Percentiles rank a stretch among this genome's conserved stretches.
Evolutionary conservation across 2,329 filamentous ascomycete genomes (phyloP).

Genomic region (Ceratocystis alfenasii): DNA sequence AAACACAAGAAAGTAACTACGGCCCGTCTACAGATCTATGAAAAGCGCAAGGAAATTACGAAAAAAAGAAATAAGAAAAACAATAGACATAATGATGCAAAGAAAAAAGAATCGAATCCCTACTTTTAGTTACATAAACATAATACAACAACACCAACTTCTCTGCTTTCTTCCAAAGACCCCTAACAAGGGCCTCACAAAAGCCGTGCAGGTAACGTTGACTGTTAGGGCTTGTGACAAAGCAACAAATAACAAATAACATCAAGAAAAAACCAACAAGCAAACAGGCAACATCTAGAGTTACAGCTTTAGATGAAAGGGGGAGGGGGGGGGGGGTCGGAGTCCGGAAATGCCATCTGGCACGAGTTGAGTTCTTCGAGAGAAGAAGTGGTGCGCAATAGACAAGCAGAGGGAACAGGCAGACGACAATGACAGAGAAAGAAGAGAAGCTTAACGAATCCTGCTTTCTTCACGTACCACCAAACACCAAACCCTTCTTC

Average conservation of each 20-base stretch:
- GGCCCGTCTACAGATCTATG: too few species aligned
- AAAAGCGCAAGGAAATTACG: not conserved
- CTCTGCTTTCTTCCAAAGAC: not conserved
- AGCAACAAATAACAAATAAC: too few species aligned
- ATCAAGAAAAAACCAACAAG: not conserved
- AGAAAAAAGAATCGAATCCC: not conserved
- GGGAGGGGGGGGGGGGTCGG: not conserved
- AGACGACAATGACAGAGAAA: not conserved
- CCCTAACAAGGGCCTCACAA: not conserved
- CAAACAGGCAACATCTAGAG: not conserved
- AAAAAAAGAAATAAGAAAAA: not conserved
- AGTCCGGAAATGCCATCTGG: conserved; percentile 5
- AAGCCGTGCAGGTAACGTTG: conserved; percentile 4
- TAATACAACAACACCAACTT: not conserved
- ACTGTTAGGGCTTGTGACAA: not conserved
- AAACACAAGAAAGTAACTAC: not conserved
- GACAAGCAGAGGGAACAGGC: not conserved
- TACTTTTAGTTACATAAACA: conserved; percentile 2
- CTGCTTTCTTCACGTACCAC: conserved; percentile 8
- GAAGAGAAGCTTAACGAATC: conserved; percentile 6
- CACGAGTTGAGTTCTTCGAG: not conserved
- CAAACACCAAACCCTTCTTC: not conserved
- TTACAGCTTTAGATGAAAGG: conserved; percentile 2
- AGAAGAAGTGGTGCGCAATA: not conserved
- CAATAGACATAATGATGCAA: not conserved